These are phyloP conservation scores for Aspergillus biplanus DNA, from an alignment of 495 filamentous ascomycete genomes.

Conservation along the genomic window DNA sequence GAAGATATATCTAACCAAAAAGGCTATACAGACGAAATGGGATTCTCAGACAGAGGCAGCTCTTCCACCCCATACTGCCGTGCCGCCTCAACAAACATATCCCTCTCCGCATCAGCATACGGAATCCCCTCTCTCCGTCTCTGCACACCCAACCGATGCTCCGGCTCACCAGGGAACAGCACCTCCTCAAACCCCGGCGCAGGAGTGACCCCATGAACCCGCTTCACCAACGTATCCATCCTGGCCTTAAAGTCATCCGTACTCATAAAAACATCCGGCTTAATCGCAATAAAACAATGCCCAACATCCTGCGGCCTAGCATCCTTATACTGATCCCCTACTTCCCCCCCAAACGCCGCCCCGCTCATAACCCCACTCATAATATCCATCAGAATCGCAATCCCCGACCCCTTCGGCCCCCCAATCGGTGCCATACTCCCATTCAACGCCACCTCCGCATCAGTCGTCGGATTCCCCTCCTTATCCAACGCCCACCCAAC, in stretches of 20 bases:
- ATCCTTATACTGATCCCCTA: slow-evolving; percentile 32
- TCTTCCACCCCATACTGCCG: slow-evolving; percentile 20
- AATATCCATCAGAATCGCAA: slow-evolving; percentile 41
- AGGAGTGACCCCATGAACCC: slow-evolving; percentile 17
- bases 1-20: background rate
- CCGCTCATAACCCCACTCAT: slow-evolving; percentile 33
- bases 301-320: slow-evolving; percentile 30
- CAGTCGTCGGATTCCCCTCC: slow-evolving; percentile 30
- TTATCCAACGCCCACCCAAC: slow-evolving; percentile 35
- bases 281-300: slow-evolving; percentile 36
- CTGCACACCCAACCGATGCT: slow-evolving; percentile 12
- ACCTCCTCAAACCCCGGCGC: slow-evolving; percentile 22
- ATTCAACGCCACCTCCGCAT: slow-evolving; percentile 29
- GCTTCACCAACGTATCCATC: slow-evolving; percentile 25
- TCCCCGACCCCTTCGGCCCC: slow-evolving; percentile 35
- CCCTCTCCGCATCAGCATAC: slow-evolving; percentile 19
- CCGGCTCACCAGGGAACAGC: slow-evolving; percentile 20
- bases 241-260: slow-evolving; percentile 28
- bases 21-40: slow-evolving; percentile 2
- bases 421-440: slow-evolving; percentile 36
- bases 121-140: slow-evolving; percentile 21
- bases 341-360: slow-evolving; percentile 34
- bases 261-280: slow-evolving; percentile 34
- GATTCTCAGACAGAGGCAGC: slow-evolving; percentile 17
- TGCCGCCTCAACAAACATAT: slow-evolving; percentile 19